Conservation (phyloP, 805 yeast genomes). For the Saccharomycopsis schoenii region DNA sequence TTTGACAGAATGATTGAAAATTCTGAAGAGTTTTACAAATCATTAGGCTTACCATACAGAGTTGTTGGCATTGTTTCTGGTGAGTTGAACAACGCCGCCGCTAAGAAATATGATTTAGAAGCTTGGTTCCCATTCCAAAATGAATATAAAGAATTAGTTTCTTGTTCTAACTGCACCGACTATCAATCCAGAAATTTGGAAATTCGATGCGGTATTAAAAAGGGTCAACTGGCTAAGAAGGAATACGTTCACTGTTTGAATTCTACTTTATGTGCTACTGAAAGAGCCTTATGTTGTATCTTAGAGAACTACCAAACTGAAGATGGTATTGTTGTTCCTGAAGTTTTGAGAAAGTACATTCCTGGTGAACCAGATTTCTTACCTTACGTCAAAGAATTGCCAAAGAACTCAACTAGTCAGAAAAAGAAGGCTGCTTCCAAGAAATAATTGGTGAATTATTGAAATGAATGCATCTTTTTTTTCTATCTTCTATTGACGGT, state of each 20-base stretch:
- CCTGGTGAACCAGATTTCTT: constrained; percentile 98
- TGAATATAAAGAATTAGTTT: constrained; percentile 95
- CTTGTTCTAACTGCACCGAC: constrained; percentile 98
- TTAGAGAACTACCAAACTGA: constrained; percentile 97
- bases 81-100: constrained; percentile 97
- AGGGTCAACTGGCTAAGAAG: constrained; percentile 90
- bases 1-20: constrained; percentile 89
- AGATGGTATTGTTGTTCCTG: constrained; percentile 88
- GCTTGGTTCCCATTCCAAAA: constrained; percentile 99
- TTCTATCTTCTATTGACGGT: too few relatives aligned
- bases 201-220: constrained; percentile 97
- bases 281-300: constrained; percentile 95
- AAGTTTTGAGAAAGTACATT: constrained; percentile 88
- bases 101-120: constrained; percentile 96
- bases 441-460: constrained; percentile 1
- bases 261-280: constrained; percentile 95
- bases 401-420: constrained; percentile 85
- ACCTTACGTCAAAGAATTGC: constrained; percentile 82
- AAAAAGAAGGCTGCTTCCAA: constrained; percentile 45
- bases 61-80: constrained; percentile 98
- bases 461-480: too few relatives aligned
- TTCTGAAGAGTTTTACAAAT: constrained; percentile 89
- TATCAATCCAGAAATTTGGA: constrained; percentile 98
- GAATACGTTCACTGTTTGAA: constrained; percentile 97
- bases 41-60: constrained; percentile 88